These are phyloP conservation scores for Kockovaella imperatae DNA, from an alignment of 768 basidiomycete genomes.

Conservation along the genomic window DNA sequence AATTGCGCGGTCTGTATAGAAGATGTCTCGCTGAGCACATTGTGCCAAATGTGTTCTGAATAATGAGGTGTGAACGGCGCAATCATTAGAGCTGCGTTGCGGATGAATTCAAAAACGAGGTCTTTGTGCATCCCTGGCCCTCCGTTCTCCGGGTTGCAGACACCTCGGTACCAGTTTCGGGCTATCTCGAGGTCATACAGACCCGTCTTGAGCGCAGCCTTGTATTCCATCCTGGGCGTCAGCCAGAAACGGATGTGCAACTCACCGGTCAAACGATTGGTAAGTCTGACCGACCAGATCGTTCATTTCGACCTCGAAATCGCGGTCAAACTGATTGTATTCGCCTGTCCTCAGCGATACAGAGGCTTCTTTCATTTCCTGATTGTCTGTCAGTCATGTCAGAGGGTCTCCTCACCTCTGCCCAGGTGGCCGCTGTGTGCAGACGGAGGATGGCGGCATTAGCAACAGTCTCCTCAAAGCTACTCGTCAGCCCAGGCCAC, in stretches of 20 bases:
- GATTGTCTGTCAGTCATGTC: not conserved
- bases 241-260: slow-evolving; percentile 15
- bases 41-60: slow-evolving; percentile 79
- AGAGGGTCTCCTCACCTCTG: slow-evolving; percentile 54
- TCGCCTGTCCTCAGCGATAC: slow-evolving; percentile 60
- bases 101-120: slow-evolving; percentile 78
- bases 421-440: slow-evolving; percentile 85
- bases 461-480: slow-evolving; percentile 93
- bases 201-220: slow-evolving; percentile 87
- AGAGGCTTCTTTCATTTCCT: slow-evolving; percentile 73
- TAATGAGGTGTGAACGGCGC: slow-evolving; percentile 88
- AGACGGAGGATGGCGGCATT: slow-evolving; percentile 92
- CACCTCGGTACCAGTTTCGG: slow-evolving; percentile 94
- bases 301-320: slow-evolving; percentile 87
- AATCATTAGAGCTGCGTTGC: slow-evolving; percentile 66
- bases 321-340: slow-evolving; percentile 64
- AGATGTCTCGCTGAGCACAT: slow-evolving; percentile 61
- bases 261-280: slow-evolving; percentile 71
- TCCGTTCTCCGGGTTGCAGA: slow-evolving; percentile 63
- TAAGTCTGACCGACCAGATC: slow-evolving; percentile 75
- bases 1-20: slow-evolving; percentile 78
- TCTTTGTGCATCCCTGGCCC: slow-evolving; percentile 71
- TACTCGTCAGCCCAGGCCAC: slow-evolving; percentile 11
- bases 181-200: slow-evolving; percentile 90
- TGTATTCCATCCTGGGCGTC: slow-evolving; percentile 71